Evolutionary conservation across 176 grass and related monocot genomes (phyloP).

Genomic region (Triticum timopheevii): DNA sequence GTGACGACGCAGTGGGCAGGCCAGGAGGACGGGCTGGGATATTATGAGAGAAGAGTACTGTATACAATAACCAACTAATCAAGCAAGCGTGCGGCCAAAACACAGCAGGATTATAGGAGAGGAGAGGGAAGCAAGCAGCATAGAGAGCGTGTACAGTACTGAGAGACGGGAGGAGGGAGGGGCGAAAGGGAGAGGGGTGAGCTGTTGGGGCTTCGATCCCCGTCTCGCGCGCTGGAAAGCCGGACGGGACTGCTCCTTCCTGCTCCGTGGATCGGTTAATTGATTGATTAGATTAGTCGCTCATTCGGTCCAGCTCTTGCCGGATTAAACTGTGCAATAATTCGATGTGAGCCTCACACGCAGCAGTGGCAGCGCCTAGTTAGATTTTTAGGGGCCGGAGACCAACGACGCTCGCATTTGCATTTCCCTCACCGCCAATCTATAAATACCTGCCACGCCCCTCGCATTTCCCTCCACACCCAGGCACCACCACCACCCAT

Average conservation of each 20-base stretch:
- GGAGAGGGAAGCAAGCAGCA: neutral
- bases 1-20: neutral
- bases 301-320: neutral
- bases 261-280: neutral
- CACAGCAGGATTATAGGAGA: neutral
- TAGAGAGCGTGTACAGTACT: slow-evolving; percentile 1
- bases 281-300: neutral
- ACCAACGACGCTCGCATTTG: too few species aligned
- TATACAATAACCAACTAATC: neutral
- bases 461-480: slow-evolving; percentile 28
- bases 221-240: neutral
- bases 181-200: slow-evolving; percentile 40
- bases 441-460: slow-evolving; percentile 57
- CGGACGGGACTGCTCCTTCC: neutral
- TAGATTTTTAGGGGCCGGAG: slow-evolving; percentile 29
- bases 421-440: slow-evolving; percentile 21
- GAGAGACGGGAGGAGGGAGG: neutral
- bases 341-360: neutral
- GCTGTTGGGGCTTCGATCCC: slow-evolving; percentile 9
- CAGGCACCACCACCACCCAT: slow-evolving; percentile 11
- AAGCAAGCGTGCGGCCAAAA: slow-evolving; percentile 1
- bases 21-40: slow-evolving; percentile 15
- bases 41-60: neutral
- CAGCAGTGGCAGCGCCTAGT: neutral
- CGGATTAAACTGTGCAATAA: slow-evolving; percentile 19